These are phyloP conservation scores for Monosporascus sp. DNA, from an alignment of 2,329 filamentous ascomycete genomes.

Conservation along the genomic window DNA sequence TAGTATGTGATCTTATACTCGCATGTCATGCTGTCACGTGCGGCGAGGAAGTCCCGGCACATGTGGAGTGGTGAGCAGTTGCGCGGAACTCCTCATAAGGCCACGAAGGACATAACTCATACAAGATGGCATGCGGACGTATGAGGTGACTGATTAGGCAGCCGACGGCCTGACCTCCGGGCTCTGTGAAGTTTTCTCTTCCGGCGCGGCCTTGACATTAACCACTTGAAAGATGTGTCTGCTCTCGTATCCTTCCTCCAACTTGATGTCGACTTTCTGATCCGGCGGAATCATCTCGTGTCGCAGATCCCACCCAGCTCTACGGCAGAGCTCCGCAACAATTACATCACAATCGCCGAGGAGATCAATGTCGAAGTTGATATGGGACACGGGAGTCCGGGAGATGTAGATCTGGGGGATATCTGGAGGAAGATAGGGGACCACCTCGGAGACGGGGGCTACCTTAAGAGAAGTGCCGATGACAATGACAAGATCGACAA, in stretches of 20 bases:
- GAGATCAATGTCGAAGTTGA: conserved; percentile 94
- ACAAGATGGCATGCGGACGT: too few relatives aligned
- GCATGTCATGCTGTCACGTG: too few relatives aligned
- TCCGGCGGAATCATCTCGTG: conserved; percentile 78
- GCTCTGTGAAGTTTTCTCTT: too few relatives aligned
- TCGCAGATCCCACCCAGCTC: conserved; percentile 71
- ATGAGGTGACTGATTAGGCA: too few relatives aligned
- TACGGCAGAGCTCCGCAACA: conserved; percentile 77
- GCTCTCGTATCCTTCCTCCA: conserved; percentile 41
- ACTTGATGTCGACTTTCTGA: conserved; percentile 53
- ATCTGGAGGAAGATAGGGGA: conserved; percentile 69
- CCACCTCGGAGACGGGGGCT: conserved; percentile 88
- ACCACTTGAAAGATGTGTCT: conserved; percentile 36
- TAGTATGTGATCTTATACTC: too few relatives aligned
- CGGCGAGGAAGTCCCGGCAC: too few relatives aligned
- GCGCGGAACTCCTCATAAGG: too few relatives aligned
- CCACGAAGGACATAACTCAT: too few relatives aligned
- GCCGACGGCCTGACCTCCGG: too few relatives aligned
- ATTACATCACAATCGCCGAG: conserved; percentile 93
- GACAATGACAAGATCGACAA: conserved; percentile 85
- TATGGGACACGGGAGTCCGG: conserved; percentile 75
- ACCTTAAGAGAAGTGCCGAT: conserved; percentile 97
- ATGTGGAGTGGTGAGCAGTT: too few relatives aligned
- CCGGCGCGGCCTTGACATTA: conserved; percentile 2
- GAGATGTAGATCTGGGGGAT: conserved; percentile 91